Conservation (phyloP, 495 filamentous ascomycete species). For the Penicillium antarcticum region DNA sequence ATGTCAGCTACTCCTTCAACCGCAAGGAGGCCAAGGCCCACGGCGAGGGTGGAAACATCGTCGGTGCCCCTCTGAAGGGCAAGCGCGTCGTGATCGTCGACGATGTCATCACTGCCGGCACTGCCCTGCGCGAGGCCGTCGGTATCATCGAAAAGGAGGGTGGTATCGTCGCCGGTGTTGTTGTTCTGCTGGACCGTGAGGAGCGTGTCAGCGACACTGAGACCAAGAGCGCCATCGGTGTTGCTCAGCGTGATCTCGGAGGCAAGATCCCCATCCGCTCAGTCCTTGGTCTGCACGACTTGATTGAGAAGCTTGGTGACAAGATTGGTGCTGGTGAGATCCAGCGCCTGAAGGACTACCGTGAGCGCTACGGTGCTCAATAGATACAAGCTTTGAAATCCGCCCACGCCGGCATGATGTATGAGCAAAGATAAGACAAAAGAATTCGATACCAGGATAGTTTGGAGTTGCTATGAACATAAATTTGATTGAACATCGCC, state of each 20-base stretch:
- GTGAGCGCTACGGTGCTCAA: constrained; percentile 59
- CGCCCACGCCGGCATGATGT: constrained; percentile 17
- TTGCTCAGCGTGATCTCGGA: constrained; percentile 65
- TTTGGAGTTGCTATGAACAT: constrained; percentile 9
- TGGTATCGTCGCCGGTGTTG: constrained; percentile 75
- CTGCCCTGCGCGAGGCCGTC: constrained; percentile 87
- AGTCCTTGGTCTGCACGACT: constrained; percentile 66
- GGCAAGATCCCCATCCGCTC: constrained; percentile 44
- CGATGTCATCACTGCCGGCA: constrained; percentile 94
- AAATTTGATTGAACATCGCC: neutral
- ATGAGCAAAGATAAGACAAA: constrained; percentile 12
- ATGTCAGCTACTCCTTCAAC: constrained; percentile 80
- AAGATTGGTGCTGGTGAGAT: constrained; percentile 58
- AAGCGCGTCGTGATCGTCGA: constrained; percentile 88
- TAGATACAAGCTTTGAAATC: constrained; percentile 18
- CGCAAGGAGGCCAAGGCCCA: constrained; percentile 93
- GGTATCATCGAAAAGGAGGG: constrained; percentile 77
- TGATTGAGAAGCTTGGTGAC: constrained; percentile 61
- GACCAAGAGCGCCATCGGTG: constrained; percentile 68
- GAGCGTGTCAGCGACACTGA: constrained; percentile 66
- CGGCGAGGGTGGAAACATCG: constrained; percentile 88
- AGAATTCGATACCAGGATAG: constrained; percentile 21
- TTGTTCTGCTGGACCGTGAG: constrained; percentile 83
- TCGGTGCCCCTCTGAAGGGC: constrained; percentile 77
- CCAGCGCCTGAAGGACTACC: constrained; percentile 72